Evolutionary conservation across 2,329 filamentous ascomycete species (phyloP), one percentile per base, ranked within the genome.

Genomic region (Exophiala sideris): DNA sequence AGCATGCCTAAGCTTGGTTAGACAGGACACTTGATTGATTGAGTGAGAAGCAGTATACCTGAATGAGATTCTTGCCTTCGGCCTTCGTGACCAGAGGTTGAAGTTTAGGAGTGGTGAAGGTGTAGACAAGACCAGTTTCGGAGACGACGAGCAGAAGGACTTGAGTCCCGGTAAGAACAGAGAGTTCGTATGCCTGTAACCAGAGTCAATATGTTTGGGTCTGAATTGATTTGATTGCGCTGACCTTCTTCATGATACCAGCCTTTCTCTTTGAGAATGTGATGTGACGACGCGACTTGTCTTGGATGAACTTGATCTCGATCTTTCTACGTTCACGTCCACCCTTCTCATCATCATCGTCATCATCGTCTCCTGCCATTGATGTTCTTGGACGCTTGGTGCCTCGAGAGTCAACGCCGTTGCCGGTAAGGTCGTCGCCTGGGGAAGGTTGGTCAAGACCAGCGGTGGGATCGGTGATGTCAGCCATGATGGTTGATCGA

Each of bases 201-300:
- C 24, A 47, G 44, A 48, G 45, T 61, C 36, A 59, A 29, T 48
- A 39, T 36, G 21, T 33, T 8, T n/a, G 48, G 46, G 51, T 33
- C 47, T 35, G 48, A 45, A 50, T 41, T 47, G 52, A 45, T 45
- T 51, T n/a, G 29, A 64, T 59, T 64, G 62, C 60, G 80, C 85
- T 65, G 72, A 96, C 94, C 91, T 97, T 97, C 83, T 99, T 97
- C 94, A 99, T 97, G 75, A 99, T 97, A 67, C 94, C 94, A 52
- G 94, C 94, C 81, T 99, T 99, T 73, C 94, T 90, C 85, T 99
- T 99, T 66, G 92, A 97, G 75, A 99, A 97, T 68, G 94, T 97
- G 72, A 97, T 99, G 79, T 99, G 94, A 61, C 94, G 88, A 77
- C 94, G 91, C 77, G 92, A 97, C 81, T 99, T 99, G 78, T 99